Evolutionary conservation across 768 basidiomycete species (phyloP), one percentile per base, ranked within the genome.

Genomic region (Boletus rubroflammeus): DNA sequence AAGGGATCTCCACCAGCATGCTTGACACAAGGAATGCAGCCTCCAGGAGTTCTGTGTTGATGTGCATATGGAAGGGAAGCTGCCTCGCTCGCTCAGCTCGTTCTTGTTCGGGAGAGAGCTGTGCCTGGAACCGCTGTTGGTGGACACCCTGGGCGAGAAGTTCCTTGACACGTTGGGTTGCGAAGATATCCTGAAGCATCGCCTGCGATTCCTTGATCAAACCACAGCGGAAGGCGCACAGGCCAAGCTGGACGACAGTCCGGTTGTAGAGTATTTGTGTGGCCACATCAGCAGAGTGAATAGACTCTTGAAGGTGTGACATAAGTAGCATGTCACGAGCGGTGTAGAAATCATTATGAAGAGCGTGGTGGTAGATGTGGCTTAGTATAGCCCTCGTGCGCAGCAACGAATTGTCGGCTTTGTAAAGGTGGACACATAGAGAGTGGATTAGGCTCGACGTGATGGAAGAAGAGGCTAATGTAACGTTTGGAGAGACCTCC

Each of bases 191-290:
- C 66, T 89, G 90, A 7, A 98, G 79, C 39, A 88, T 98, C 21
- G 86, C 79, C 65, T 98, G 97, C 2, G 93, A 83, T 73, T 99
- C 97, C 67, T 88, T 86, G 71, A 98, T 96, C 61, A 95, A 78
- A 14, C 97, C 97, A 55, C 84, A 87, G 35, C 97, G 85, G 84
- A 98, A 99, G 2, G 97, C 97, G 62, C 93, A 95, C 6, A 99
- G 81, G 34, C 97, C 97, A 47, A 99, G 84, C 70, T 98, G 97
- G 41, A 98, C 97, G 52, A 98, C 86, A 6, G 93, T 93, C 36
- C 97, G 88, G 72, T 99, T 99, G 77, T 98, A 98, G 32, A 98
- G 78, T 63, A 99, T 98, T 72, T 99, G 97, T 0, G 97, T 98
- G 17, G 86, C 87, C 47, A 98, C 94, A 66, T 98, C 97, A 53